Evolutionary conservation across 495 filamentous ascomycete species (phyloP).

Genomic region (Aspergillus homomorphus): DNA sequence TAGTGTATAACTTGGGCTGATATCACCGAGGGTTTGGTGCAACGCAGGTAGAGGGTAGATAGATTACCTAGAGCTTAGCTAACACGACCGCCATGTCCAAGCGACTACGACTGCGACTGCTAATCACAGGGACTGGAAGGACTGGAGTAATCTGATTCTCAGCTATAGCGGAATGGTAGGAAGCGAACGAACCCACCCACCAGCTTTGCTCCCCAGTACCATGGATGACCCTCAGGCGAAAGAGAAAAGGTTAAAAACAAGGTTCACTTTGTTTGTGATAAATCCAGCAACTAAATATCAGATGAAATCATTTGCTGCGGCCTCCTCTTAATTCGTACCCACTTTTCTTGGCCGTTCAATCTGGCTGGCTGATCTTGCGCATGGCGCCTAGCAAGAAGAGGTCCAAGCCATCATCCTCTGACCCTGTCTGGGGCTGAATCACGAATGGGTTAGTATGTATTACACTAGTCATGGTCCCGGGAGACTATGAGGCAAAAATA

Average conservation of each 20-base stretch:
- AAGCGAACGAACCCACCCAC: background rate
- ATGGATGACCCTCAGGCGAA: conserved; percentile 15
- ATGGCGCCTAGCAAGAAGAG: conserved; percentile 7
- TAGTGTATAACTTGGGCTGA: background rate
- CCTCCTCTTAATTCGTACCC: conserved; percentile 10
- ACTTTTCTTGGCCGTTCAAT: conserved; percentile 6
- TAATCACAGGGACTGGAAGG: too few species aligned
- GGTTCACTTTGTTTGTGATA: conserved; percentile 19
- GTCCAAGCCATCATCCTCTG: conserved; percentile 5
- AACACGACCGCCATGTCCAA: background rate
- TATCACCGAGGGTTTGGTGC: background rate
- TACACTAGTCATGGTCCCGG: background rate
- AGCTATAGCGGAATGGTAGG: background rate
- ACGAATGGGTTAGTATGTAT: background rate
- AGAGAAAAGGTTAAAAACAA: conserved; percentile 23
- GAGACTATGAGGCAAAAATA: background rate
- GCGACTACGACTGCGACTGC: too few species aligned
- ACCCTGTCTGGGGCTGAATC: background rate
- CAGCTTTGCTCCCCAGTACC: conserved; percentile 12
- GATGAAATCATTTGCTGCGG: conserved; percentile 14
- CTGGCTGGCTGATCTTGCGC: conserved; percentile 11
- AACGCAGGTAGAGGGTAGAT: background rate
- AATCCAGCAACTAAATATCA: conserved; percentile 11
- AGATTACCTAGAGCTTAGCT: background rate
- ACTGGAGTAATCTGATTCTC: too few species aligned